Evolutionary conservation across 495 filamentous ascomycete species (phyloP), one percentile per base, ranked within the genome.

Genomic region (Bathelium albidoporum): DNA sequence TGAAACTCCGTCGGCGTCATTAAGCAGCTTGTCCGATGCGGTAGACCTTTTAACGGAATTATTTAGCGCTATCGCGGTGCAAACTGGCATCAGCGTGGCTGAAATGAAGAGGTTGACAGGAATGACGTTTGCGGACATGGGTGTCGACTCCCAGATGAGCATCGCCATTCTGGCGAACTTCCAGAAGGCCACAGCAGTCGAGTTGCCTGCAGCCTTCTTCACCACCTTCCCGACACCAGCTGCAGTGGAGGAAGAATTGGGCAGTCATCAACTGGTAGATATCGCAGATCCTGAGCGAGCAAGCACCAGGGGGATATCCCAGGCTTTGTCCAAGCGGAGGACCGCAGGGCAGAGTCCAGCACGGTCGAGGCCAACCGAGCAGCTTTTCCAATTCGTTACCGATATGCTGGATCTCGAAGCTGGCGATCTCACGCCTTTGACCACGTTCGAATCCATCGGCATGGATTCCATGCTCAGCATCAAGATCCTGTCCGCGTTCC

Each of bases 161-260:
- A 62, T 68, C 20, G 62, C 58, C 31, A 65, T 65, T 32, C 58
- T 68, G 5, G 49, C 66, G 12, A 26, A 22, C 22, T 68, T 68
- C 59, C 59, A 68, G 45, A 44, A 52, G 36, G 44, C 65, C 43
- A 65, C 66, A 24, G 16, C 34, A 16, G 28, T 60, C 32, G 66
- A 65, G n/a, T 24, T 68, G 11, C 66, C 66, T 12, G 49, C 59
- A 24, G 59, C 63, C 12, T 68, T 68, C 63, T 64, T 68, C 55
- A 58, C 49, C 2, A 61, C 62, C 32, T 59, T 62, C 53, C 64
- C 18, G 22, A 68, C 59, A 2, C 63, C 61, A 20, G 63, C 59
- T n/a, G 63, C 39, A n/a, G 63, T 65, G 52, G 45, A 45, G 9
- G 52, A 65, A 49, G 66, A 62, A 28, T 43, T 68, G 59, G 63